Percentiles rank a stretch among this genome's conserved stretches.
Conservation (phyloP, 345 rosid genomes). For the Eucalyptus urophylla region DNA sequence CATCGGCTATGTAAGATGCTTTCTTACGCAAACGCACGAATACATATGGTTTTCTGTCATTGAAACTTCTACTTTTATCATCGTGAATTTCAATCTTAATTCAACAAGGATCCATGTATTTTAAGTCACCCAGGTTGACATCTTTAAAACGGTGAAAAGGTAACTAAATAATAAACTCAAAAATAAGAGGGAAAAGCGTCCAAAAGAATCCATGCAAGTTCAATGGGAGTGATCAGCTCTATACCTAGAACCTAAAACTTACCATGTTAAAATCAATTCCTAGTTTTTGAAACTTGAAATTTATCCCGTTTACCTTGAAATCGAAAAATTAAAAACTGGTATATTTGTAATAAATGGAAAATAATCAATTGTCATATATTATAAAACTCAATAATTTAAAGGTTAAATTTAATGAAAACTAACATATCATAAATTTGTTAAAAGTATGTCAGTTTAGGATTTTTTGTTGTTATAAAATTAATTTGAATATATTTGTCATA, state of each 20-base stretch:
- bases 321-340: fast-evolving
- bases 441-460: fast-evolving
- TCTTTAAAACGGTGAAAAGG: neutral
- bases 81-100: neutral
- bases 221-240: neutral
- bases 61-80: neutral
- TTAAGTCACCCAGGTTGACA: neutral
- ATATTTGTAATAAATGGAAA: no score
- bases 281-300: neutral
- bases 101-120: neutral
- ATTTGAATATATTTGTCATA: no score
- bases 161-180: neutral
- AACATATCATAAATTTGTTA: no score
- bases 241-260: neutral
- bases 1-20: neutral
- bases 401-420: no score
- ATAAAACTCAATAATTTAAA: no score
- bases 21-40: neutral
- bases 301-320: neutral
- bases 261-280: neutral
- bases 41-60: neutral
- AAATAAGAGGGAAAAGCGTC: neutral
- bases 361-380: no score
- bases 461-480: neutral
- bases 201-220: neutral